Base-by-base conservation (phyloP, 345 rosid species). In the Pseudoturritis turrita region DNA sequence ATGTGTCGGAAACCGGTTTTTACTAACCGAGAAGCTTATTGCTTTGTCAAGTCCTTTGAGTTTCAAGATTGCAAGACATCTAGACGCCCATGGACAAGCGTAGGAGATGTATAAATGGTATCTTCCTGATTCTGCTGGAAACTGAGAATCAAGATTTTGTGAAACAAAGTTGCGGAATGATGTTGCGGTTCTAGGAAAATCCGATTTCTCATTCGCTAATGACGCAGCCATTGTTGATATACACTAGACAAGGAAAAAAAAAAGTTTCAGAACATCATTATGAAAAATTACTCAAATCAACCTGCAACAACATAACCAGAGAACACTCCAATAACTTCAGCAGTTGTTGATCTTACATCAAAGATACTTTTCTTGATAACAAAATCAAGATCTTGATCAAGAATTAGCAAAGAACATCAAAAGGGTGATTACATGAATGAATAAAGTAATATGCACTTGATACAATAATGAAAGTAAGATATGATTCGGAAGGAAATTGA, bases 61-160 rank as follows among this genome's bases (percentile, higher is more conserved):
- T 83, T 83, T 86, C 83, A 89, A 77, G 78, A 78, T 78, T 11
- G 91, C 83, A 57, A 91, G 90, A 55, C 93, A 91, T 71, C 97
- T 83, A 11, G 84, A 85, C 35, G 97, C 97, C 97, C 97, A 89
- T 11, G 97, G 97, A 68, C 97, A 91, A 64, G 97, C 97, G 78
- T 89, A 91, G 3, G 97, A 89, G 65, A 92, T 73, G 33, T 92
- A 92, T 36, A 92, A 81, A 88, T 89, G 98, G 77, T 92, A 92
- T 77, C 98, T 84, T 64, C 91, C 89, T 15, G 96, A 73, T 61
- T 86, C 92, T 13, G 92, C 83, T 13, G 87, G 87, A 75, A 92
- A 92, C 52, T 68, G 82, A 10, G 96, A 85, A 59, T 82, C 78
- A 2, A 79, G 82, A 35, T 88, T 81, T 33, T 73, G 76, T 4